phyloP scores from a whole-genome alignment of 2,329 filamentous ascomycete genomes.

The Colletotrichum gigasporum region DNA sequence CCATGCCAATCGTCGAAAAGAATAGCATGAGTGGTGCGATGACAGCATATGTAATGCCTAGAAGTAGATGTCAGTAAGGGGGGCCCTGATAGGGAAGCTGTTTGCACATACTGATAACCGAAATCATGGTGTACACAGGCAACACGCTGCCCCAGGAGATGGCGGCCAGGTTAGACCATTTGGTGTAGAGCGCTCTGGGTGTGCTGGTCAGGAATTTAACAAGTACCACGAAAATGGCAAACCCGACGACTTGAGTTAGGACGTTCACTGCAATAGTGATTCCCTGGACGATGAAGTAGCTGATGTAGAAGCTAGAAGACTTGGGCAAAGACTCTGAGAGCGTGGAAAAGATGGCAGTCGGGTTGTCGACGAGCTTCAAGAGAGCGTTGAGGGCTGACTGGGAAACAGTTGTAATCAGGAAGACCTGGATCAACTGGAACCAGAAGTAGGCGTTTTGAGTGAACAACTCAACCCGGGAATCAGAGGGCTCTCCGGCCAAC shows the following conservation, averaged over 20 bases:
- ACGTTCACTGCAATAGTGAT: constrained; percentile 78
- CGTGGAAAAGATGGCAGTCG: constrained; percentile 67
- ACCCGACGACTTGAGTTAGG: constrained; percentile 72
- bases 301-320: constrained; percentile 93
- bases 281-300: constrained; percentile 81
- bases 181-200: constrained; percentile 79
- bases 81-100: too few relatives aligned
- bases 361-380: constrained; percentile 69
- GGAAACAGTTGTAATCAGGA: constrained; percentile 84
- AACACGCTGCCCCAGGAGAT: constrained; percentile 82
- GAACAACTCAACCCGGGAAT: constrained; percentile 84
- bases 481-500: constrained; percentile 80
- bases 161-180: constrained; percentile 74
- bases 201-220: constrained; percentile 79
- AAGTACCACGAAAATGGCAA: constrained; percentile 74
- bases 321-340: constrained; percentile 80
- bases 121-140: constrained; percentile 79
- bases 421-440: constrained; percentile 92
- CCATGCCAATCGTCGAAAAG: constrained; percentile 81
- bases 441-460: constrained; percentile 92
- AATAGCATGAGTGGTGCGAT: constrained; percentile 85
- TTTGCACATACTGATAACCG: constrained; percentile 67
- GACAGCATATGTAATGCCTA: constrained; percentile 79
- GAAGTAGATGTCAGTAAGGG: constrained; percentile 27
- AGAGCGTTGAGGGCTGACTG: constrained; percentile 81